phyloP scores from a whole-genome alignment of 2,329 filamentous ascomycete genomes.

The Mollisiaceae sp. region DNA sequence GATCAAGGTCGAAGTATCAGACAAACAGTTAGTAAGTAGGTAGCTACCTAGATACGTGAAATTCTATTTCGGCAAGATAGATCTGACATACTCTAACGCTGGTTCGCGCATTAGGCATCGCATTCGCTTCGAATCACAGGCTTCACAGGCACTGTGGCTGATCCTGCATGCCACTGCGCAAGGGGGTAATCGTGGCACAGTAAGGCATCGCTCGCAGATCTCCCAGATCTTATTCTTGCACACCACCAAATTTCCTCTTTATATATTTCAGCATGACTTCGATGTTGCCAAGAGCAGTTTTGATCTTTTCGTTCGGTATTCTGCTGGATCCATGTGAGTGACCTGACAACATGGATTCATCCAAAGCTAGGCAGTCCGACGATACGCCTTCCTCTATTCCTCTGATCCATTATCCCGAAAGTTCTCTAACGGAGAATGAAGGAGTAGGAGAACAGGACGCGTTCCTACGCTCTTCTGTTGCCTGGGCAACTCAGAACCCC shows the following conservation, averaged over 20 bases:
- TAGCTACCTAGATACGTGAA: too few species aligned
- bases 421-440: not conserved
- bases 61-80: too few species aligned
- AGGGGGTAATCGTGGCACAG: not conserved
- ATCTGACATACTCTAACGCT: too few species aligned
- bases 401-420: not conserved
- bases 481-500: not conserved
- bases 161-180: not conserved
- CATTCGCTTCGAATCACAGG: not conserved
- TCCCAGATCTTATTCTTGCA: not conserved
- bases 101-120: not conserved
- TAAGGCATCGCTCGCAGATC: not conserved
- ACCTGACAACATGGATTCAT: not conserved
- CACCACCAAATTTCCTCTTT: too few species aligned
- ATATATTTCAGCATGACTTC: too few species aligned
- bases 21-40: too few species aligned
- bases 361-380: not conserved
- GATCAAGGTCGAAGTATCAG: too few species aligned
- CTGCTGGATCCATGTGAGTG: not conserved
- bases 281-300: too few species aligned
- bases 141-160: not conserved
- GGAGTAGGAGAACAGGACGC: not conserved
- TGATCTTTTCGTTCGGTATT: not conserved
- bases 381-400: not conserved
- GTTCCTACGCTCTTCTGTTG: not conserved